A percentile compares a stretch with the other conserved stretches of the same genome.
phyloP scores from a whole-genome alignment of 257 asterid species.

The Leonotis leonurus region DNA sequence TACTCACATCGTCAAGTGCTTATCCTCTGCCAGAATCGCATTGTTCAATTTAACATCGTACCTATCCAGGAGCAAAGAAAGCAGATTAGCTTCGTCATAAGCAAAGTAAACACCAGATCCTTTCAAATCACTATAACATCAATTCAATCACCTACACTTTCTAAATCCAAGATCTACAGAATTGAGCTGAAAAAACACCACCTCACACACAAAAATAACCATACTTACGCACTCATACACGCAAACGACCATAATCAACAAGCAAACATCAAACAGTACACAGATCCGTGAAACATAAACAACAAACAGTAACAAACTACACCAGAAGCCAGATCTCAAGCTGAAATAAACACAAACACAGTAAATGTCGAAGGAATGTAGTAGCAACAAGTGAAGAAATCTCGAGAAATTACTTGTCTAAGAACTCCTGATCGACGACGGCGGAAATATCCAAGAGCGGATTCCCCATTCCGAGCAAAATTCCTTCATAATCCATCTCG shows the following conservation, averaged over 20 bases:
- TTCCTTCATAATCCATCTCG: constrained; percentile 59
- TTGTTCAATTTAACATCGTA: constrained; percentile 62
- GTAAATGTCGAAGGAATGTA: not conserved
- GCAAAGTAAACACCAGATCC: not conserved
- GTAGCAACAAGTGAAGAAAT: not conserved
- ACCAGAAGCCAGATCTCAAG: constrained; percentile 22
- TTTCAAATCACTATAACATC: not conserved
- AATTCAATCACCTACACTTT: not conserved
- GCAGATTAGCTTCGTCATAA: constrained; percentile 3
- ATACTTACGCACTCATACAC: not conserved
- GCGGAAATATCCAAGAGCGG: constrained; percentile 80
- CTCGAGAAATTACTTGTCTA: constrained; percentile 51
- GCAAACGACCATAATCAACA: not conserved
- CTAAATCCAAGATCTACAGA: constrained; percentile 29
- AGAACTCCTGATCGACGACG: constrained; percentile 77
- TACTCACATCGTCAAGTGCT: constrained; percentile 84
- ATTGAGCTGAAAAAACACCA: constrained; percentile 16
- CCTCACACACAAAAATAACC: not conserved
- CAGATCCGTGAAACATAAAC: constrained; percentile 21
- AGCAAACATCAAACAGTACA: not conserved
- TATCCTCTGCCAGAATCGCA: constrained; percentile 96
- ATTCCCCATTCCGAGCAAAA: constrained; percentile 91
- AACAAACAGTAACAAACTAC: not conserved
- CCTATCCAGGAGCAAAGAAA: constrained; percentile 30
- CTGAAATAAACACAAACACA: not conserved